These are phyloP conservation scores for Schizosaccharomyces octosporus DNA, from an alignment of 805 yeast species.

Conservation along the genomic window DNA sequence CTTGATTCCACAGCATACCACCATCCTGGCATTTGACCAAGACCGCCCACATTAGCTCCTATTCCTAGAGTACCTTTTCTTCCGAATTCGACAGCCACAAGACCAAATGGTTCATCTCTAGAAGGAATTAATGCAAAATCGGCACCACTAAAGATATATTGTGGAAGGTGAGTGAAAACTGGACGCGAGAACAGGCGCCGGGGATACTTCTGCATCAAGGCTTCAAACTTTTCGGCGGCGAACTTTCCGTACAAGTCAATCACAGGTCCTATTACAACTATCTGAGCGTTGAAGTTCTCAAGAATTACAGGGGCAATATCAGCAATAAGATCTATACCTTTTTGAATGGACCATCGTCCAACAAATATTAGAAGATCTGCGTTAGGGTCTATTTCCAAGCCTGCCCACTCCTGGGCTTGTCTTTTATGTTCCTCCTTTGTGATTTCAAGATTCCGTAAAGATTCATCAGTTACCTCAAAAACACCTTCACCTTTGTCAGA, in stretches of 20 bases:
- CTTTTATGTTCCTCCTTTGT: background rate
- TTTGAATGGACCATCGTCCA: constrained; percentile 3
- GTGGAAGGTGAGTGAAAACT: background rate
- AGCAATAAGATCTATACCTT: constrained; percentile 2
- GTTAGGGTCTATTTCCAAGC: background rate
- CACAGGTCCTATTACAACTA: background rate
- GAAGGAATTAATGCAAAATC: constrained; percentile 2
- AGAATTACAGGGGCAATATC: background rate
- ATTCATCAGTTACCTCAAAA: background rate
- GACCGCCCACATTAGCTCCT: constrained; percentile 2
- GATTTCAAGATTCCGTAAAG: background rate
- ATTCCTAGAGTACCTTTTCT: constrained; percentile 3
- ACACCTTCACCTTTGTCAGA: background rate
- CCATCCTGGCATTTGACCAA: constrained; percentile 3
- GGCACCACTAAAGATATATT: constrained; percentile 2
- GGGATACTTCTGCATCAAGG: background rate
- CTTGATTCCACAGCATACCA: constrained; percentile 1
- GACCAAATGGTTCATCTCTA: constrained; percentile 2
- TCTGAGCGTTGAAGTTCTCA: background rate
- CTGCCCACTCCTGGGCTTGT: constrained; percentile 2
- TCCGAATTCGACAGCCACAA: constrained; percentile 3
- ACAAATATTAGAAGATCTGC: constrained; percentile 1
- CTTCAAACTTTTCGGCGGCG: constrained; percentile 1
- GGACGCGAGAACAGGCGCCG: background rate
- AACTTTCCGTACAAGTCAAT: constrained; percentile 2